Conservation (phyloP, 2,329 filamentous ascomycete genomes). For the Chaetomiaceae sp. region DNA sequence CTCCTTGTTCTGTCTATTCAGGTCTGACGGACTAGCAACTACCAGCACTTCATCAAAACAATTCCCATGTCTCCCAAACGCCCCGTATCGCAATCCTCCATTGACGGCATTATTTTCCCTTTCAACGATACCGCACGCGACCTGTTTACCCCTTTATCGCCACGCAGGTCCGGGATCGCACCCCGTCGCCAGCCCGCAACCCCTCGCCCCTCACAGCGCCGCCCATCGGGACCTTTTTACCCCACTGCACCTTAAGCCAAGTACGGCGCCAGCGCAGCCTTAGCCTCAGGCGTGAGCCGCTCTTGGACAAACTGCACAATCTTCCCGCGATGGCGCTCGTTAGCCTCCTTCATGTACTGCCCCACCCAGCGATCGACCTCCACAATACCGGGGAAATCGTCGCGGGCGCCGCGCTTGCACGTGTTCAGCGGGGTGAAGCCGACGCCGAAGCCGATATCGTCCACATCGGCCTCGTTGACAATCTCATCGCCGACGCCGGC, state of each 20-base stretch:
- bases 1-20: no score
- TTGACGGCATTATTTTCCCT: no score
- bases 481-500: conserved; percentile 64
- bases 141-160: no score
- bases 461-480: conserved; percentile 82
- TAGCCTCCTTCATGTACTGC: conserved; percentile 68
- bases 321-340: conserved; percentile 64
- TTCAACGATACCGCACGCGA: no score
- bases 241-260: conserved; percentile 31
- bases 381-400: conserved; percentile 80
- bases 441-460: conserved; percentile 90
- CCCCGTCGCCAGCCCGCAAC: no score
- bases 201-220: no score
- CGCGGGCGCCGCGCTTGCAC: conserved; percentile 65
- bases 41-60: no score
- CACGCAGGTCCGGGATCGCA: no score
- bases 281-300: conserved; percentile 59
- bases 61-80: no score
- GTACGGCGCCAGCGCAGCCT: conserved; percentile 47
- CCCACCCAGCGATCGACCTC: conserved; percentile 82
- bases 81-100: no score
- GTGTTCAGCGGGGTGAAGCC: conserved; percentile 93
- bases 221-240: no score
- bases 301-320: conserved; percentile 66
- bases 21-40: no score